Conservation (phyloP, 306 rosid genomes). For the Rubus idaeus region DNA sequence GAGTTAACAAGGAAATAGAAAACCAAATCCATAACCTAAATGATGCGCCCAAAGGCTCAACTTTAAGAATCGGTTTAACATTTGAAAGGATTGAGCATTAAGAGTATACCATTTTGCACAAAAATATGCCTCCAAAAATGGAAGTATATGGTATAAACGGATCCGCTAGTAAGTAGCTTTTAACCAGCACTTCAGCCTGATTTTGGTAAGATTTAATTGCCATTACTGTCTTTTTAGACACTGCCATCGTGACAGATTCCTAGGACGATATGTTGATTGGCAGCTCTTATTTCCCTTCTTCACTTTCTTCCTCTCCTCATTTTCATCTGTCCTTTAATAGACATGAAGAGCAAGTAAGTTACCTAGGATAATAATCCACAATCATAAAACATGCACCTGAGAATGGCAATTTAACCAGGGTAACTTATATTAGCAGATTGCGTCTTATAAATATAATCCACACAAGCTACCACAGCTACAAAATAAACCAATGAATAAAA, state of each 20-base stretch:
- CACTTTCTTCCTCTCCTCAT: constrained; percentile 28
- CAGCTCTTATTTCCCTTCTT: constrained; percentile 22
- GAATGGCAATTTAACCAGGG: constrained; percentile 11
- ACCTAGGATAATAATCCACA: background rate
- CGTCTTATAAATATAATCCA: background rate
- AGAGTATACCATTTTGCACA: constrained; percentile 51
- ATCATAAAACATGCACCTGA: constrained; percentile 4
- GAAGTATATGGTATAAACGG: constrained; percentile 43
- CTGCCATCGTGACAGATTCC: constrained; percentile 27
- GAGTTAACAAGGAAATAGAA: constrained; percentile 6
- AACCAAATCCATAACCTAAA: background rate
- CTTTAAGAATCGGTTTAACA: background rate
- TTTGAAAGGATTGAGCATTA: background rate
- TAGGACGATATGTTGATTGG: constrained; percentile 17
- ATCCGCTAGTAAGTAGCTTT: constrained; percentile 49
- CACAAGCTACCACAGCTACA: background rate
- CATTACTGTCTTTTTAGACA: constrained; percentile 37
- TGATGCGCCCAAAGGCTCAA: background rate
- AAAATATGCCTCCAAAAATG: constrained; percentile 49
- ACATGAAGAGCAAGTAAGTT: constrained; percentile 6
- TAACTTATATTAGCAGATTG: constrained; percentile 9
- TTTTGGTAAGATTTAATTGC: constrained; percentile 53
- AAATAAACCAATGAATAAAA: background rate
- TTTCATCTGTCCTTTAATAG: constrained; percentile 20
- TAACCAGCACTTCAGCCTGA: constrained; percentile 43